phyloP scores from a whole-genome alignment of 768 basidiomycete genomes.

The Panellus pusillus region DNA sequence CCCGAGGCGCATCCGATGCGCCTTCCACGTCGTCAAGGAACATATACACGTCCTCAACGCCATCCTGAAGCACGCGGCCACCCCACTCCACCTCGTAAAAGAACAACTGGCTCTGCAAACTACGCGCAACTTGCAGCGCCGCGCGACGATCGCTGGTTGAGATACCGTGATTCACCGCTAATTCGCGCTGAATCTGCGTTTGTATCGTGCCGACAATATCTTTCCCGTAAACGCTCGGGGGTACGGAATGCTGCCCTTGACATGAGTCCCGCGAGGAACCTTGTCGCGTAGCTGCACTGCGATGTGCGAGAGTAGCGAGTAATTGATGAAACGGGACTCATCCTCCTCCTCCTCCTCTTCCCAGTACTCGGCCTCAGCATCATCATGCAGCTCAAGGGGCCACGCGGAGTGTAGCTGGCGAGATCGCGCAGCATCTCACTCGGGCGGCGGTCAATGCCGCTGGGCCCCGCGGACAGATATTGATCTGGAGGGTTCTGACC shows the following conservation, averaged over 20 bases:
- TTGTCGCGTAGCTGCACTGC: conserved; percentile 89
- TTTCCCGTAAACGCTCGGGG: conserved; percentile 87
- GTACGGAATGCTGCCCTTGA: conserved; percentile 92
- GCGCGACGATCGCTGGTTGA: conserved; percentile 78
- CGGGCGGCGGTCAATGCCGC: conserved; percentile 16
- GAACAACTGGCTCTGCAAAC: conserved; percentile 89
- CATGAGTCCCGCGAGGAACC: conserved; percentile 82
- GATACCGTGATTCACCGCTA: conserved; percentile 72
- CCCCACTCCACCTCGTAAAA: conserved; percentile 98
- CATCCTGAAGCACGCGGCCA: conserved; percentile 74
- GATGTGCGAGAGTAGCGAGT: conserved; percentile 82
- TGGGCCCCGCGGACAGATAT: conserved; percentile 13
- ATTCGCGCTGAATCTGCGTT: conserved; percentile 80
- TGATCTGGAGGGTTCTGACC: conserved; percentile 9
- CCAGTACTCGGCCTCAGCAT: conserved; percentile 47
- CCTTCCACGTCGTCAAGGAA: conserved; percentile 84
- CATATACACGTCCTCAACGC: conserved; percentile 92
- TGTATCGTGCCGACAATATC: conserved; percentile 92
- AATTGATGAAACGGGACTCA: conserved; percentile 81
- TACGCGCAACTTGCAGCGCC: conserved; percentile 85
- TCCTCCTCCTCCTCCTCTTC: conserved; percentile 67
- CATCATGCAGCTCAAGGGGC: conserved; percentile 45
- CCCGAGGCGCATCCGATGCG: conserved; percentile 55
- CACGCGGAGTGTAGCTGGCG: conserved; percentile 17
- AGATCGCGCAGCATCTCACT: conserved; percentile 24